These are phyloP conservation scores for Wickerhamomyces chambardii DNA, from an alignment of 805 yeast genomes.

Conservation along the genomic window DNA sequence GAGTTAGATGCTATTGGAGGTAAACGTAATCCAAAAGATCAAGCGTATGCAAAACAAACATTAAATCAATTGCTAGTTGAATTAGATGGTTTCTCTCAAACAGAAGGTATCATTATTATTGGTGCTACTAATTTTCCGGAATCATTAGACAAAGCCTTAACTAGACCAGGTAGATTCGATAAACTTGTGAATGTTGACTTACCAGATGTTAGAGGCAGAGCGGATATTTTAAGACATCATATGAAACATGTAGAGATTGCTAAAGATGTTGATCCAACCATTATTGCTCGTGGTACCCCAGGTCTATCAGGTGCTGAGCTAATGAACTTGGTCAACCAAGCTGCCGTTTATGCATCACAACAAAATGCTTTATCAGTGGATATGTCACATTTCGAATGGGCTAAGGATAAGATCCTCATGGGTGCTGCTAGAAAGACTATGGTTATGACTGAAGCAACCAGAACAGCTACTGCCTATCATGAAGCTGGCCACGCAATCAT, in stretches of 20 bases:
- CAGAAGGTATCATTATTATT: conserved; percentile 88
- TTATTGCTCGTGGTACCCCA: conserved; percentile 95
- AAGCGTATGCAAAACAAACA: conserved; percentile 97
- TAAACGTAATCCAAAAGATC: conserved; percentile 94
- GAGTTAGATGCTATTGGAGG: conserved; percentile 99
- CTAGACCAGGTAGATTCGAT: conserved; percentile 98
- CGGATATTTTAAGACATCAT: conserved; percentile 86
- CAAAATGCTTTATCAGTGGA: conserved; percentile 84
- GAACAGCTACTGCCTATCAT: conserved; percentile 93
- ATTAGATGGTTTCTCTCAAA: conserved; percentile 90
- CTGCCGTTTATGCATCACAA: conserved; percentile 95
- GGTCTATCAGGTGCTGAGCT: conserved; percentile 98
- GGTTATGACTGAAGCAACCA: conserved; percentile 94
- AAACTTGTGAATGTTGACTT: conserved; percentile 90
- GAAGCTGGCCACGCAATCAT: conserved; percentile 99
- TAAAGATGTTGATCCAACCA: conserved; percentile 76
- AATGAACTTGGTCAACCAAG: conserved; percentile 93
- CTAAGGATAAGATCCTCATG: conserved; percentile 94
- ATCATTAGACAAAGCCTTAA: conserved; percentile 89
- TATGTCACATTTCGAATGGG: conserved; percentile 96
- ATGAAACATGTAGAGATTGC: conserved; percentile 85
- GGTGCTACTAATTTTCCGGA: conserved; percentile 99
- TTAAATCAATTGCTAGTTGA: conserved; percentile 93
- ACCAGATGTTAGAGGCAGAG: conserved; percentile 97
- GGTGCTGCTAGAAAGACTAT: conserved; percentile 97